phyloP scores from a whole-genome alignment of 805 yeast genomes.

The Limtongia smithiae region DNA sequence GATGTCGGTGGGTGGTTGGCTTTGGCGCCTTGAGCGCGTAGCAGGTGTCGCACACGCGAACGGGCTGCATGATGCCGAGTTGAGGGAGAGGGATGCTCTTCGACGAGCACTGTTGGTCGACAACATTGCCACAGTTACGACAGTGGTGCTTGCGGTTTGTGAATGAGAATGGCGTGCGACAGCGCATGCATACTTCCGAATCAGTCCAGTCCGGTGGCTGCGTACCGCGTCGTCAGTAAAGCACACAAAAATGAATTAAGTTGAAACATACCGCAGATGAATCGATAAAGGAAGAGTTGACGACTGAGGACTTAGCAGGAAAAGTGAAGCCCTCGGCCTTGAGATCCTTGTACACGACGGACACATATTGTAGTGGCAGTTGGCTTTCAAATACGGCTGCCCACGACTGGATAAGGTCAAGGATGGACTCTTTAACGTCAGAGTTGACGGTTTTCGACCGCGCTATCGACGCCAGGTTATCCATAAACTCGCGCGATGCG shows the following conservation, averaged over 20 bases:
- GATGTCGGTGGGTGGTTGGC: constrained; percentile 33
- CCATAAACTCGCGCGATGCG: constrained; percentile 81
- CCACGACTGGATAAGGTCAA: constrained; percentile 73
- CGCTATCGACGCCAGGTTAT: constrained; percentile 55
- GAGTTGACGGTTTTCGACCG: constrained; percentile 41
- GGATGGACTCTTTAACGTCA: constrained; percentile 57
- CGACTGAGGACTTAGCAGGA: constrained; percentile 29
- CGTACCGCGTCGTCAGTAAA: too few relatives aligned
- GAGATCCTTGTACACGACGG: constrained; percentile 57
- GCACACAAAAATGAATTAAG: neutral
- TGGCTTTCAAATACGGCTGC: constrained; percentile 67
- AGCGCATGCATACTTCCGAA: constrained; percentile 90
- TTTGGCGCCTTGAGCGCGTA: constrained; percentile 49
- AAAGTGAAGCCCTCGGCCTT: constrained; percentile 49
- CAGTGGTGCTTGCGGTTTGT: constrained; percentile 94
- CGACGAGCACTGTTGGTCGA: constrained; percentile 79
- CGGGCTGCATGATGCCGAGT: constrained; percentile 82
- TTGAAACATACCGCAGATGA: constrained; percentile 52
- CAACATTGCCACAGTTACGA: constrained; percentile 95
- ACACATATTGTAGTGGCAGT: constrained; percentile 61
- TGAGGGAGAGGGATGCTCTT: constrained; percentile 68
- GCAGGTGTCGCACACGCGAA: constrained; percentile 92
- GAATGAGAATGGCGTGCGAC: constrained; percentile 74
- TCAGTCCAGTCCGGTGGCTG: constrained; percentile 96
- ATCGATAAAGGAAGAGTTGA: constrained; percentile 56